A percentile compares a stretch with the other conserved stretches of the same genome.
Conservation (phyloP, 192 early-diverging fungal genomes). For the Gryganskiella cystojenkinii region DNA sequence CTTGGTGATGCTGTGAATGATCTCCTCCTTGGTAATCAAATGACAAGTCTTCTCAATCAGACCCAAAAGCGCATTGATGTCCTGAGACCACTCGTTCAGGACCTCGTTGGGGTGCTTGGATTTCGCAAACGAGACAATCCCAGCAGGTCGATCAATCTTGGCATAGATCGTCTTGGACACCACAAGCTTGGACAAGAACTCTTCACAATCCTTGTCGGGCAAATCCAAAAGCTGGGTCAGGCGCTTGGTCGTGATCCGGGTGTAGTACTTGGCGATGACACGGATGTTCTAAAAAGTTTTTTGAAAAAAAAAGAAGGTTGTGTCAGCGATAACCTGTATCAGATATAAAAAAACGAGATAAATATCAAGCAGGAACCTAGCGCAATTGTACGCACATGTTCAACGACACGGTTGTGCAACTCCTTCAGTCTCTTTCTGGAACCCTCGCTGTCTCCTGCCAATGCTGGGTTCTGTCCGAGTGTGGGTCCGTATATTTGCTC, state of each 20-base stretch:
- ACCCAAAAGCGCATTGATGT: slow-evolving; percentile 87
- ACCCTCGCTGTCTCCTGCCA: slow-evolving; percentile 76
- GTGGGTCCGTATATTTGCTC: slow-evolving; percentile 87
- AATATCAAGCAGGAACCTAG: neutral
- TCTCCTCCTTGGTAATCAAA: slow-evolving; percentile 91
- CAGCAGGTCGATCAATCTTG: slow-evolving; percentile 92
- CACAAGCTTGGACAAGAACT: slow-evolving; percentile 93
- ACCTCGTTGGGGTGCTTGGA: slow-evolving; percentile 89
- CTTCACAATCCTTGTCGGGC: slow-evolving; percentile 84
- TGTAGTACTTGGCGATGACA: slow-evolving; percentile 97
- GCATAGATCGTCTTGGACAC: slow-evolving; percentile 97
- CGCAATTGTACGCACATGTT: slow-evolving; percentile 75
- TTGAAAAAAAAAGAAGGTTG: neutral
- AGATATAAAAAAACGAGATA: no score
- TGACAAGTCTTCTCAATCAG: slow-evolving; percentile 97
- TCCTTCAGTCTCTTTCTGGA: slow-evolving; percentile 83
- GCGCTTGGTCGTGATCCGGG: slow-evolving; percentile 84
- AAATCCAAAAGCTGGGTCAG: slow-evolving; percentile 93
- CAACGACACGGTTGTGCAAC: slow-evolving; percentile 94
- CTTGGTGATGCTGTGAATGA: slow-evolving; percentile 84
- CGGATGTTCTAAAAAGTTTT: slow-evolving; percentile 81
- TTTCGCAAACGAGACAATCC: slow-evolving; percentile 87
- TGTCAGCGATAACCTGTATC: neutral
- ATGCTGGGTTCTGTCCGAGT: slow-evolving; percentile 80
- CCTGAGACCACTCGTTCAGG: slow-evolving; percentile 94